Percentiles rank a stretch among this genome's conserved stretches.
Conservation (phyloP, 305 asterid species). For the Caryopteris hybrid region DNA sequence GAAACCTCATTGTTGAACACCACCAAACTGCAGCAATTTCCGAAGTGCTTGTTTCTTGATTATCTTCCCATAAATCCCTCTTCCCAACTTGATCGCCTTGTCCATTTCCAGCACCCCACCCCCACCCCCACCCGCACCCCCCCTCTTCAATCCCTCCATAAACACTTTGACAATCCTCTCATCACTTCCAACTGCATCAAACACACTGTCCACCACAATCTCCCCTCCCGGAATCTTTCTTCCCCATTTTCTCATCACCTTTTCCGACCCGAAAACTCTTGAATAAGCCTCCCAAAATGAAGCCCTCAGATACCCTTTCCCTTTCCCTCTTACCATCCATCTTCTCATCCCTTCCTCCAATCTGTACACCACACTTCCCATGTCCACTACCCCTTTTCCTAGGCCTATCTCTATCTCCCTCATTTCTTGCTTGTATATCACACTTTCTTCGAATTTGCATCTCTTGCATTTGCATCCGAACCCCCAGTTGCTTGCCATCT, state of each 20-base stretch:
- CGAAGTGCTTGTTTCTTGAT: slow-evolving; percentile 73
- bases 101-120: slow-evolving; percentile 97
- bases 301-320: slow-evolving; percentile 72
- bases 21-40: slow-evolving; percentile 41
- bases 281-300: slow-evolving; percentile 78
- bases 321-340: slow-evolving; percentile 64
- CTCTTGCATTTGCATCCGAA: slow-evolving; percentile 64
- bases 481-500: slow-evolving; percentile 67
- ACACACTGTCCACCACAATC: slow-evolving; percentile 62
- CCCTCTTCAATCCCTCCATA: slow-evolving; percentile 50
- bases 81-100: slow-evolving; percentile 59
- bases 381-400: slow-evolving; percentile 45
- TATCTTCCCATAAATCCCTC: slow-evolving; percentile 83
- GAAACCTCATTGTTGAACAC: slow-evolving; percentile 21
- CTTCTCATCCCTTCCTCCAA: slow-evolving; percentile 82
- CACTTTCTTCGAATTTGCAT: slow-evolving; percentile 47
- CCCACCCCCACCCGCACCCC: slow-evolving; percentile 39
- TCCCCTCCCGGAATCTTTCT: slow-evolving; percentile 54
- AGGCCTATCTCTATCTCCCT: slow-evolving; percentile 48
- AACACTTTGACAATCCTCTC: slow-evolving; percentile 53
- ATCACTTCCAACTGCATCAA: slow-evolving; percentile 71
- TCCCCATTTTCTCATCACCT: slow-evolving; percentile 65
- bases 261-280: slow-evolving; percentile 52
- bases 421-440: slow-evolving; percentile 49
- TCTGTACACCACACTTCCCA: slow-evolving; percentile 57